Evolutionary conservation across 2,329 filamentous ascomycete species (phyloP).

Genomic region (Penicillium olsonii): DNA sequence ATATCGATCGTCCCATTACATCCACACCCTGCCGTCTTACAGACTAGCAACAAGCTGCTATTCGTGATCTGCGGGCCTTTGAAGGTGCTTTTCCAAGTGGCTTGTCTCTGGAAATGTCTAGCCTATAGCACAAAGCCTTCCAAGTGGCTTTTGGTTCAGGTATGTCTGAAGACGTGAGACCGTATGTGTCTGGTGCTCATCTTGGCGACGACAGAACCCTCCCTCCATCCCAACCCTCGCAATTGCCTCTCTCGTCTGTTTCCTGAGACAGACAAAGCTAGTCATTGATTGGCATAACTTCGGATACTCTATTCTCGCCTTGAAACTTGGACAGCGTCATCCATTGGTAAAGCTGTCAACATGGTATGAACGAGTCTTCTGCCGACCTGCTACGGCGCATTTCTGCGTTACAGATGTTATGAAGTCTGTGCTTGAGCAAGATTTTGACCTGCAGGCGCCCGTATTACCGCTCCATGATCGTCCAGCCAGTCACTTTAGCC

Average conservation of each 20-base stretch:
- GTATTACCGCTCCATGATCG: conserved; percentile 81
- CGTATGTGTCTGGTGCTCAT: background rate
- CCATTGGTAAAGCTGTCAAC: conserved; percentile 76
- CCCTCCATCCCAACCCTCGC: conserved; percentile 90
- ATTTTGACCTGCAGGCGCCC: conserved; percentile 66
- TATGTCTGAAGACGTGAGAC: conserved; percentile 33
- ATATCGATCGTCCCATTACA: conserved; percentile 73
- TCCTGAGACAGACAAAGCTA: conserved; percentile 75
- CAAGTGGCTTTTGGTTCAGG: conserved; percentile 83
- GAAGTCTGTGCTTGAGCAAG: conserved; percentile 68
- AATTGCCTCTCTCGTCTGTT: conserved; percentile 70
- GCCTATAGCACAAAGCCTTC: conserved; percentile 73
- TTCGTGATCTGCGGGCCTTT: conserved; percentile 78
- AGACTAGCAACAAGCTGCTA: conserved; percentile 67
- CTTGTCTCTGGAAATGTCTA: conserved; percentile 69
- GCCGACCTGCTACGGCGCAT: conserved; percentile 69
- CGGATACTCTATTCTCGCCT: conserved; percentile 85
- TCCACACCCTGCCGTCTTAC: conserved; percentile 66
- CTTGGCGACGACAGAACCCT: conserved; percentile 66
- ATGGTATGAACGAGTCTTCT: conserved; percentile 74
- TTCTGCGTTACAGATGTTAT: conserved; percentile 90
- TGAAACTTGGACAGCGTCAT: conserved; percentile 64
- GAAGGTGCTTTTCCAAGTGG: conserved; percentile 83
- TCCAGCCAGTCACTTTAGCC: conserved; percentile 79
- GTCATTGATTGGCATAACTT: conserved; percentile 99